Base-by-base conservation (phyloP, 768 basidiomycete species). In the Xerocomus brunneocitrinus region DNA sequence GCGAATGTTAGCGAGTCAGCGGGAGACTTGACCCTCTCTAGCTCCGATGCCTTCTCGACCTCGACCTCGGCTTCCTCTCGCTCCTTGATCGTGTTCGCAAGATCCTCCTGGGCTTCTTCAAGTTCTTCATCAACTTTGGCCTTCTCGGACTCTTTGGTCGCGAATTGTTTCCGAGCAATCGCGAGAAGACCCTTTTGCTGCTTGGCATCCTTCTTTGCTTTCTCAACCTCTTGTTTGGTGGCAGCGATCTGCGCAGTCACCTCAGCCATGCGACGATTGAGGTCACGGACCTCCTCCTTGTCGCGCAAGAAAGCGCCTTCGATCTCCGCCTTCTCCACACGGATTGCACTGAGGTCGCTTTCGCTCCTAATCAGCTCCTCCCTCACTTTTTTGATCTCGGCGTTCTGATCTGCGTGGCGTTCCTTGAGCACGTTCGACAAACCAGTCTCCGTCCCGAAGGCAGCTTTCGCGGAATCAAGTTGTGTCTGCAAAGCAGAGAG, bases 141-240 rank as follows among this genome's bases (percentile, higher is more conserved):
- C 52, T 79, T 82, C 62, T 91, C 89, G 0, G 79, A 75, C 67
- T 98, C 95, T 57, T 91, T 87, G 5, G 88, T 82, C 25, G 80
- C 80, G 27, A 98, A 74, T 73, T 98, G 97, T 69, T 99, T 98
- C 74, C 87, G 87, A 5, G 91, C 90, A 66, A 98, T 95, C 5
- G 94, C 94, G 24, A 95, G 78, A 58, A 95, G 77, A 9, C 97
- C 97, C 68, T 92, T 98, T 74, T 98, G 95, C 65, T 97, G 92
- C 68, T 95, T 88, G 2, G 90, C 92, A 48, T 98, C 95, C 72
- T 91, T 98, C 75, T 85, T 94, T 38, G 80, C 68, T 73, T 89
- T 94, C 69, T 98, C 97, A 22, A 93, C 74, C 56, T 90, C 85
- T 10, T 71, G 74, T 68, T 89, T 94, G 48, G 86, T 67, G 10